Base-by-base conservation (phyloP, 176 grass and related monocot species). In the Raddia distichophylla region DNA sequence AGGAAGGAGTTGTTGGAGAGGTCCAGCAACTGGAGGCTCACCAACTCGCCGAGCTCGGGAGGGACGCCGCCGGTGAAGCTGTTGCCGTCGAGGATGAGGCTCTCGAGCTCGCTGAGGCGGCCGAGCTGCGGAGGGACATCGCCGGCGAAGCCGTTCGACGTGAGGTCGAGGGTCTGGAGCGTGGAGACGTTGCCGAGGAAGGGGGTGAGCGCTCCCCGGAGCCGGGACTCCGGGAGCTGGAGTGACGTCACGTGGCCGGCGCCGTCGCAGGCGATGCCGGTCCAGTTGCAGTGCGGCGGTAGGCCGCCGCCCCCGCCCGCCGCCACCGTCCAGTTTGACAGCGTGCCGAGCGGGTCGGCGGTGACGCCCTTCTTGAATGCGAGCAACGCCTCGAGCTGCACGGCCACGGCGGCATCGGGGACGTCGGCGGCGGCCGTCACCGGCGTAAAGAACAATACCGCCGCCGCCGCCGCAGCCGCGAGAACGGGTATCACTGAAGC, bases 131-230 rank as follows among this genome's bases (percentile, higher is more conserved):
- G 60, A 3, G 95, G 95, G 74, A 93, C 27, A 34, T 3, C 19
- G 45, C 90, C 95, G 12, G 52, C 35, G 72, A 98, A 94, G 7
- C 14, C 5, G 64, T 98, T 98, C 10, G 48, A 42, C 6, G 86
- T 60, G 8, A 98, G 84, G 85, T 98, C 95, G 16, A 98, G 79
- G n/a, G 86, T 0, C 60, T 89, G 92, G 1, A 98, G 90, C 69
- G 90, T 89, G 27, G 95, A 89, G 66, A 98, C 89, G 92, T 98
- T 98, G 63, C 77, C 87, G 59, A 94, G 62, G 80, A 81, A 98
- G 6, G 95, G 88, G 43, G 95, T 87, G 48, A 98, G 83, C 20
- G 61, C 73, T 74, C 95, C 95, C 10, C 13, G 73, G 83, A 98
- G 88, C 71, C 13, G 46, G 15, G 40, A 65, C 61, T 91, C 74